Conservation (phyloP, 2,329 filamentous ascomycete genomes). For the Penicillium sp. region DNA sequence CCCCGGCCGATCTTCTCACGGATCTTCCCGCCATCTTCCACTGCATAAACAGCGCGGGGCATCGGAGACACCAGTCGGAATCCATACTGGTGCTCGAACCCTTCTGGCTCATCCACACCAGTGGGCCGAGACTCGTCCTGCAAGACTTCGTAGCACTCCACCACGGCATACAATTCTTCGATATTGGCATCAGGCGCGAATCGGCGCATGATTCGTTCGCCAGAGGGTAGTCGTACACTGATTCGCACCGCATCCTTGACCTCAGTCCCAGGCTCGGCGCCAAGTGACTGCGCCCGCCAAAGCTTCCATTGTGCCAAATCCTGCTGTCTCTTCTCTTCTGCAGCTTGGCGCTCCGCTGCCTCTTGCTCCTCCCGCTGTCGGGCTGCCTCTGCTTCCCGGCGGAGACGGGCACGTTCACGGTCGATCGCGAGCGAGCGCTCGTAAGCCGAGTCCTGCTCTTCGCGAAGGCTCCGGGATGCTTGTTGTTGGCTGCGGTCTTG, state of each 20-base stretch:
- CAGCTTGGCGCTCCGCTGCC: conserved; percentile 64
- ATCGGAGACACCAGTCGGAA: conserved; percentile 85
- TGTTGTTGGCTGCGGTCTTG: conserved; percentile 77
- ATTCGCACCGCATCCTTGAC: conserved; percentile 73
- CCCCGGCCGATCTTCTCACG: conserved; percentile 75
- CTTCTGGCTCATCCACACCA: conserved; percentile 57
- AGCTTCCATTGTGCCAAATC: conserved; percentile 71
- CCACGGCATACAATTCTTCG: conserved; percentile 93
- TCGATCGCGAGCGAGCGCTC: conserved; percentile 88
- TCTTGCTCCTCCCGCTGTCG: conserved; percentile 64
- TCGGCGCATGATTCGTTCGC: conserved; percentile 73
- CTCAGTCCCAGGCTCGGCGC: conserved; percentile 65
- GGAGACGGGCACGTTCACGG: conserved; percentile 76
- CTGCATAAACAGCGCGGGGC: conserved; percentile 77
- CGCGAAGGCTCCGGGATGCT: conserved; percentile 75
- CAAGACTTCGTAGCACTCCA: conserved; percentile 80
- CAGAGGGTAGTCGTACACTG: conserved; percentile 62
- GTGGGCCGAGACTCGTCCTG: conserved; percentile 40
- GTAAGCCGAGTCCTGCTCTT: conserved; percentile 90
- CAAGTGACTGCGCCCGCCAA: conserved; percentile 73
- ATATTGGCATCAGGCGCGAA: conserved; percentile 71
- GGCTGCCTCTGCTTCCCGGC: conserved; percentile 71
- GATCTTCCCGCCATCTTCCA: conserved; percentile 67
- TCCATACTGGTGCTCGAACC: conserved; percentile 77
- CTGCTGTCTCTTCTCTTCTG: conserved; percentile 57